Conservation (phyloP, 164 flowering plant species). For the Vitis amurensis region DNA sequence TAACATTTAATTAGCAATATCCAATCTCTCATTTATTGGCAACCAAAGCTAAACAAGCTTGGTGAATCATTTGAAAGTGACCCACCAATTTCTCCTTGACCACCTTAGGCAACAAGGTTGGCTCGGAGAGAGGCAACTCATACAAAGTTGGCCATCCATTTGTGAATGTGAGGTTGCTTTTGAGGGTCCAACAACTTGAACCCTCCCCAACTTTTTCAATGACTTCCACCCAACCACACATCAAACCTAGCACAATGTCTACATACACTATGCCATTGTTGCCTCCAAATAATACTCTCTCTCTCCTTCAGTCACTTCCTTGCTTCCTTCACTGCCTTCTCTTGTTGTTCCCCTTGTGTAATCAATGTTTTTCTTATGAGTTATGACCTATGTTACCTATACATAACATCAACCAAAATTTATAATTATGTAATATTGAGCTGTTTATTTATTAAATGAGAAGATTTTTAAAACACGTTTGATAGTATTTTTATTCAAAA, state of each 20-base stretch:
- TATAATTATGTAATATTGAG: too few species aligned
- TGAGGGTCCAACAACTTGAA: not conserved
- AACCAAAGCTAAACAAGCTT: not conserved
- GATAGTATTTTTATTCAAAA: too few species aligned
- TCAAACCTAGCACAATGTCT: conserved; percentile 7
- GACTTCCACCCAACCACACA: not conserved
- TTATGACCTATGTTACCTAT: not conserved
- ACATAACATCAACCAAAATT: too few species aligned
- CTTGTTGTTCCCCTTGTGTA: not conserved
- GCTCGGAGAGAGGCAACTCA: not conserved
- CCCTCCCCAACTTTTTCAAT: not conserved
- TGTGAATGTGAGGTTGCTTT: not conserved
- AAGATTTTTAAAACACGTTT: too few species aligned
- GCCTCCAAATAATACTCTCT: conserved; percentile 10
- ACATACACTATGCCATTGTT: not conserved
- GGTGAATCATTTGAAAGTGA: not conserved
- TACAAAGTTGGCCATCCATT: not conserved
- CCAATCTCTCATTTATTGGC: not conserved
- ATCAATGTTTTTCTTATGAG: not conserved
- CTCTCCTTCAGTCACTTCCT: conserved; percentile 1
- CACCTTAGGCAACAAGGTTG: not conserved
- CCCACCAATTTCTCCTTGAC: not conserved
- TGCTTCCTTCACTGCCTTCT: conserved; percentile 1
- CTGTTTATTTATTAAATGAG: too few species aligned
- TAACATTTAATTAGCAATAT: too few species aligned